Percentiles rank a stretch among this genome's conserved stretches.
Evolutionary conservation across 805 yeast genomes (phyloP).

Genomic region (Monosporozyma aerobia): DNA sequence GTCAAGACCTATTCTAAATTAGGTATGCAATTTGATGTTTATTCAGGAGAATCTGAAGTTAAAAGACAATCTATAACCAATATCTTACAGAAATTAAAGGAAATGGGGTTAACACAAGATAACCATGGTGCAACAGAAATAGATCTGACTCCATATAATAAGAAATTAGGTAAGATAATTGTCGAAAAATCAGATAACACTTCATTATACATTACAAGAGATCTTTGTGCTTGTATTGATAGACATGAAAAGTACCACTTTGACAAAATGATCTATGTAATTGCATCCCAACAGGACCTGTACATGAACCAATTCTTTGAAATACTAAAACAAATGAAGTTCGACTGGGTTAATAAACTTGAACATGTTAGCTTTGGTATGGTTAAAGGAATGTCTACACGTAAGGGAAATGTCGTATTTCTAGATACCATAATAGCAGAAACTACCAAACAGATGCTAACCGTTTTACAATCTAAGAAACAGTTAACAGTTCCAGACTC

Average conservation of each 20-base stretch:
- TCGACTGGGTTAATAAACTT: slow-evolving; percentile 73
- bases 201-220: slow-evolving; percentile 87
- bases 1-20: slow-evolving; percentile 83
- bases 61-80: slow-evolving; percentile 58
- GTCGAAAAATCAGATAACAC: slow-evolving; percentile 95
- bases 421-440: slow-evolving; percentile 88
- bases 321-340: slow-evolving; percentile 82
- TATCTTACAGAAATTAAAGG: slow-evolving; percentile 54
- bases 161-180: slow-evolving; percentile 86
- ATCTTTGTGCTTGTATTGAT: slow-evolving; percentile 90
- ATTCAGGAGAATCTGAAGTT: slow-evolving; percentile 95
- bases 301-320: slow-evolving; percentile 92
- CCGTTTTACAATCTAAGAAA: slow-evolving; percentile 71
- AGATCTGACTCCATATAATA: slow-evolving; percentile 75
- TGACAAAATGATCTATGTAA: slow-evolving; percentile 93
- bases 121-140: slow-evolving; percentile 88
- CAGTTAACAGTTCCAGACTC: slow-evolving; percentile 90
- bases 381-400: slow-evolving; percentile 97
- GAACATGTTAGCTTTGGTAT: slow-evolving; percentile 90
- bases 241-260: slow-evolving; percentile 78
- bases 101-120: slow-evolving; percentile 64
- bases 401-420: slow-evolving; percentile 98
- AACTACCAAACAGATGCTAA: slow-evolving; percentile 89
- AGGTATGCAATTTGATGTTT: slow-evolving; percentile 78
- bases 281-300: slow-evolving; percentile 93